A percentile compares a stretch with the other conserved stretches of the same genome.
phyloP scores from a whole-genome alignment of 495 filamentous ascomycete genomes.

The Neurospora africana region DNA sequence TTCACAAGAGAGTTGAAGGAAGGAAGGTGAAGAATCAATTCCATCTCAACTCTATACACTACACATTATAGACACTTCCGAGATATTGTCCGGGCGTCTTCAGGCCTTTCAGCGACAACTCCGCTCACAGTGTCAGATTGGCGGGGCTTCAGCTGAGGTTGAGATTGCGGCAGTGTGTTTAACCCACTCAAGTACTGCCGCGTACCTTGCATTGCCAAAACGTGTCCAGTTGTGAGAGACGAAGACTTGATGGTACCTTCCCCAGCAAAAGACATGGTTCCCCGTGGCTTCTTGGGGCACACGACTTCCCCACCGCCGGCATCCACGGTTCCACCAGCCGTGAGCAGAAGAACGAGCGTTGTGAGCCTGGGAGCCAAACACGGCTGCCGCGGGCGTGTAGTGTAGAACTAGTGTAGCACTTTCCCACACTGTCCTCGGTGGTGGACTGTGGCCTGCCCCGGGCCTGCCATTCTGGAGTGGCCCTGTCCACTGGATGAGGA shows the following conservation, averaged over 20 bases:
- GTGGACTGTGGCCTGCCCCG: neutral
- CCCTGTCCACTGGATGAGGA: neutral
- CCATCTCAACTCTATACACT: neutral
- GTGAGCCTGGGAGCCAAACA: neutral
- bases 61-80: neutral
- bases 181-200: constrained; percentile 1
- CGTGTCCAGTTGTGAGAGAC: neutral
- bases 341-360: neutral
- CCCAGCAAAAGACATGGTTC: neutral
- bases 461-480: neutral
- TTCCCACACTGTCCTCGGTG: neutral
- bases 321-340: neutral
- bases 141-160: neutral
- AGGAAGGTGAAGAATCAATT: neutral
- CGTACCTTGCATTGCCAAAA: constrained; percentile 4
- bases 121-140: neutral
- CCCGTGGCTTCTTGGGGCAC: neutral
- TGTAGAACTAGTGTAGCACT: too few relatives aligned
- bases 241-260: neutral
- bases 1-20: neutral
- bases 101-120: neutral
- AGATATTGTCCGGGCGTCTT: neutral
- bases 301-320: neutral
- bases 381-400: too few relatives aligned
- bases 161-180: neutral